A percentile compares a stretch with the other conserved stretches of the same genome.
These are phyloP conservation scores for Candida stauntonica DNA, from an alignment of 805 yeast genomes.

Conservation along the genomic window DNA sequence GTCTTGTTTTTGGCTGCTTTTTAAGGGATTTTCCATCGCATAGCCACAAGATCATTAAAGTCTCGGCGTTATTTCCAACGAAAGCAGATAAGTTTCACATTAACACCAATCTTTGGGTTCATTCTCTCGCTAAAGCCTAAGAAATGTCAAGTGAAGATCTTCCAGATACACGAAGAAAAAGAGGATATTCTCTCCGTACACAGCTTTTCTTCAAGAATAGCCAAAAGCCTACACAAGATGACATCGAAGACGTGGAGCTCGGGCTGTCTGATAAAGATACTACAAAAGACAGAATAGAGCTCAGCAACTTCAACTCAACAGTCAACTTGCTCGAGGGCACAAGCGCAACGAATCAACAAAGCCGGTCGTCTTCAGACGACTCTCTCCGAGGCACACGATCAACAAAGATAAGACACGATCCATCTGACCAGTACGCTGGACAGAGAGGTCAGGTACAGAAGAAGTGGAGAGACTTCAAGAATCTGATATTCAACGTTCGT, in stretches of 20 bases:
- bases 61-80: too few species aligned
- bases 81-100: too few species aligned
- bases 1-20: too few species aligned
- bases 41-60: too few species aligned
- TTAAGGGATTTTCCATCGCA: too few species aligned
- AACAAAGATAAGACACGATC: conserved; percentile 8
- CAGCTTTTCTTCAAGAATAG: conserved; percentile 52
- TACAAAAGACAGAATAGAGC: conserved; percentile 6
- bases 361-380: conserved; percentile 7
- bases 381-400: conserved; percentile 25
- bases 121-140: too few species aligned
- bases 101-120: too few species aligned
- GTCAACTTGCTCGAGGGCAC: conserved; percentile 9
- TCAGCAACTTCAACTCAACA: conserved; percentile 8
- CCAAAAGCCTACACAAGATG: conserved; percentile 18
- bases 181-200: conserved; percentile 65
- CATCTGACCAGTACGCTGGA: conserved; percentile 19
- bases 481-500: conserved; percentile 42
- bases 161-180: conserved; percentile 35
- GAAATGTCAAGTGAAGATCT: conserved; percentile 5
- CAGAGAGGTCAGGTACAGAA: conserved; percentile 21
- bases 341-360: neutral
- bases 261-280: conserved; percentile 1
- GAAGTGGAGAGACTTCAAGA: conserved; percentile 23
- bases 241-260: conserved; percentile 11